Base-by-base conservation (phyloP, 805 yeast genomes). In the Phaffomyces thermotolerans region DNA sequence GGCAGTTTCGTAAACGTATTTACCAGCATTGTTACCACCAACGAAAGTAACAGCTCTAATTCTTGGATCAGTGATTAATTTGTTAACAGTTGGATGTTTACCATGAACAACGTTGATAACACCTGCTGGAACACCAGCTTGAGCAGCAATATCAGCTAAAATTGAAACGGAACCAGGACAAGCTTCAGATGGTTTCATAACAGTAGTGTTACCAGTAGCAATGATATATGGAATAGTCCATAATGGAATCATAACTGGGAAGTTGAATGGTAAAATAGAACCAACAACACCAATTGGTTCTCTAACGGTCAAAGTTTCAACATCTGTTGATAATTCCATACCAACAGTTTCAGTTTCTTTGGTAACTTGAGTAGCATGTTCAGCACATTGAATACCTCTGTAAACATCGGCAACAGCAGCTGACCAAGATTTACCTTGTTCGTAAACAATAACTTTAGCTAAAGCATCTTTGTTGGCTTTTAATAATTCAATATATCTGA, bases 81-180 rank as follows among this genome's bases (percentile, higher is more conserved):
- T 79, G 66, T 79, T 81, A 43, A 83, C 91, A 37, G 89, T 80
- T 44, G 75, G 79, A 45, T 80, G 82, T 58, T 76, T 73, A 49
- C 91, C 91, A 59, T 83, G 91, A 44, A 83, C 79, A 48, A 81
- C 71, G 65, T 79, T 81, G 52, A 83, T 66, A 27, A 81, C 84
- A 39, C 89, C 89, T 8, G 80, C 73, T 37, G 91, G 91, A 34
- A 76, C 78, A 45, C 91, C 91, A 35, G 89, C 88, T 64, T 82
- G 73, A 38, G 73, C 72, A 29, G 79, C 81, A 50, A 83, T 73
- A 61, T 84, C 85, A 37, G 87, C 86, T 51, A 83, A 72, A 54
- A 81, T 71, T 70, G 84, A 69, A 36, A 88, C 83, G 13, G 88
- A 84, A 42, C 89, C 89, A n/a, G 91, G 91, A 48, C 83, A 87